phyloP scores from a whole-genome alignment of 2,329 filamentous ascomycete species.

The Zymoseptoria crescenta region DNA sequence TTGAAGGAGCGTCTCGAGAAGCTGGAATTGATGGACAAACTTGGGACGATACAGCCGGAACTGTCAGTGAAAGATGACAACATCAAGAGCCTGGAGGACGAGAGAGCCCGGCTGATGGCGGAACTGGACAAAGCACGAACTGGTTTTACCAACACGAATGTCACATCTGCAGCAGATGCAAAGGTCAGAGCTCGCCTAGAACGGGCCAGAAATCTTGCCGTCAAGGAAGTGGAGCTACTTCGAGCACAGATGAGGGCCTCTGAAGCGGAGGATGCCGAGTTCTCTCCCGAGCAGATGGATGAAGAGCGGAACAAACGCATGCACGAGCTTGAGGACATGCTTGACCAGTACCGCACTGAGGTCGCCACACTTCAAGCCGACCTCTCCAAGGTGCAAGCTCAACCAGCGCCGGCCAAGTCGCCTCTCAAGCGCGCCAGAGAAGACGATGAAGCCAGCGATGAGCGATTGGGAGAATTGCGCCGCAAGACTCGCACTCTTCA shows the following conservation, averaged over 20 bases:
- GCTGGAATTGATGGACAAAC: constrained; percentile 67
- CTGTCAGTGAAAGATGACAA: constrained; percentile 67
- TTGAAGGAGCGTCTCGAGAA: constrained; percentile 74
- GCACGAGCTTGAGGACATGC: constrained; percentile 71
- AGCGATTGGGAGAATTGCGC: constrained; percentile 73
- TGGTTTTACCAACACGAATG: neutral
- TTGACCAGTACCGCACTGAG: constrained; percentile 80
- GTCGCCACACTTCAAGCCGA: constrained; percentile 67
- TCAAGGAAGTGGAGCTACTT: constrained; percentile 90
- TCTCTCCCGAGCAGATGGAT: constrained; percentile 73
- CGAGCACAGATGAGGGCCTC: constrained; percentile 83
- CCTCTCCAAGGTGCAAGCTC: constrained; percentile 56
- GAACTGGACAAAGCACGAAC: constrained; percentile 51
- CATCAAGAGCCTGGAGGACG: constrained; percentile 63
- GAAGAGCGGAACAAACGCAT: constrained; percentile 66
- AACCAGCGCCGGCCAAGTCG: constrained; percentile 41
- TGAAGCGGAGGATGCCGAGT: constrained; percentile 78
- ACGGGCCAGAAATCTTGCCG: constrained; percentile 72
- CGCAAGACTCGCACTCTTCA: constrained; percentile 83
- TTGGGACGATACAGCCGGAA: constrained; percentile 74
- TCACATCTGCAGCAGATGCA: constrained; percentile 44
- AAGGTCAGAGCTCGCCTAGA: constrained; percentile 69
- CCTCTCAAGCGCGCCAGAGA: constrained; percentile 30
- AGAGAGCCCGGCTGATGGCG: constrained; percentile 55
- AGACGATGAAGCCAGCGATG: constrained; percentile 49